phyloP scores from a whole-genome alignment of 1,139 yeast genomes.

The Debaryomycetaceae sp. region DNA sequence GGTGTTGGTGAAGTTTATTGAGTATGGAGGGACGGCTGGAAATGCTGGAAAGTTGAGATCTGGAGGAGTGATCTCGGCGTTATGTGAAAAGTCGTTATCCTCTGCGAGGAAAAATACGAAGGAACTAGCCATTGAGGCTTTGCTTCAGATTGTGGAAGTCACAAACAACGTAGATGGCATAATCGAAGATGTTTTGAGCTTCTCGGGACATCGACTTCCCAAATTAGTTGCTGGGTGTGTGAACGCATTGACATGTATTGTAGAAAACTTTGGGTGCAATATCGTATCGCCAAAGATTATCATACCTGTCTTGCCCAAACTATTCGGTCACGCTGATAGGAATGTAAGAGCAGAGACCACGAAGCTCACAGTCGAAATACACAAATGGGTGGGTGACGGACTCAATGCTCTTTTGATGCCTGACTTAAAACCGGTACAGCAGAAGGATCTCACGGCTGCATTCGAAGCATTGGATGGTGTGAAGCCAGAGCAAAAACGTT shows the following conservation, averaged over 20 bases:
- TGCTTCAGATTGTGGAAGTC: conserved; percentile 62
- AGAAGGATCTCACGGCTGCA: conserved; percentile 74
- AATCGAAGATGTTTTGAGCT: conserved; percentile 65
- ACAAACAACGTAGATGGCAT: conserved; percentile 60
- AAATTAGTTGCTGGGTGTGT: conserved; percentile 73
- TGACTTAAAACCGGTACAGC: conserved; percentile 86
- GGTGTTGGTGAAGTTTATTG: conserved; percentile 54
- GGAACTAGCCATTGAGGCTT: conserved; percentile 58
- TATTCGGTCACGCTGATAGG: conserved; percentile 84
- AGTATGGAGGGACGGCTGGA: conserved; percentile 50
- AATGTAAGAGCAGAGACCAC: conserved; percentile 82
- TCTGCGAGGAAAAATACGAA: conserved; percentile 78
- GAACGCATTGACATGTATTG: conserved; percentile 53
- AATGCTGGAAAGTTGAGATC: conserved; percentile 34
- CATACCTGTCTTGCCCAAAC: conserved; percentile 57
- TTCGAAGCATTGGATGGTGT: conserved; percentile 54
- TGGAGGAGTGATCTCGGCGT: conserved; percentile 47
- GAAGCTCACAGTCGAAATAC: conserved; percentile 64
- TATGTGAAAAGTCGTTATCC: conserved; percentile 78
- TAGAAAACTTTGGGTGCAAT: conserved; percentile 67
- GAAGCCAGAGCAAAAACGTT: conserved; percentile 53
- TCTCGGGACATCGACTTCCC: conserved; percentile 63
- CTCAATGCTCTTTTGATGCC: conserved; percentile 61
- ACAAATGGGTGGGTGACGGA: conserved; percentile 72
- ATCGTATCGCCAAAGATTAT: conserved; percentile 60